Percentiles rank a stretch among this genome's conserved stretches.
Evolutionary conservation across 495 filamentous ascomycete genomes (phyloP).

Genomic region (Cercophora scortea): DNA sequence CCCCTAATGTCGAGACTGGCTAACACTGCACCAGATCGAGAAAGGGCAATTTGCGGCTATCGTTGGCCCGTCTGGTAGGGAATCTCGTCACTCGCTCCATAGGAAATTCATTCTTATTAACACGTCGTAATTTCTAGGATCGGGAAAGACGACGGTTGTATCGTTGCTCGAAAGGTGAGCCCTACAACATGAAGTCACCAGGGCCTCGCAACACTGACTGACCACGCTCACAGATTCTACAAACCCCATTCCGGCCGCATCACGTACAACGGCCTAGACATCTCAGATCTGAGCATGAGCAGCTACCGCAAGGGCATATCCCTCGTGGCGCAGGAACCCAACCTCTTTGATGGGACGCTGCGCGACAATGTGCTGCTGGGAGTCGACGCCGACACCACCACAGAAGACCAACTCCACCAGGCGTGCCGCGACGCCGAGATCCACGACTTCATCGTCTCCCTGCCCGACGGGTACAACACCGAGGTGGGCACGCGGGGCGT

Average conservation of each 20-base stretch:
- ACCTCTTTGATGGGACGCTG: conserved; percentile 53
- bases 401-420: conserved; percentile 35
- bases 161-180: conserved; percentile 50
- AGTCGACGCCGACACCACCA: conserved; percentile 27
- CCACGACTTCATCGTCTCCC: conserved; percentile 48
- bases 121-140: conserved; percentile 44
- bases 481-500: conserved; percentile 56
- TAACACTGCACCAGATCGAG: conserved; percentile 34
- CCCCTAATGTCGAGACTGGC: conserved; percentile 1
- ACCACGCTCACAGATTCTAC: conserved; percentile 41
- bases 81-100: not conserved
- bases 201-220: not conserved
- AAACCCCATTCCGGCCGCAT: conserved; percentile 40
- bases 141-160: conserved; percentile 66
- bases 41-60: conserved; percentile 62
- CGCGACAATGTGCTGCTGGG: conserved; percentile 55
- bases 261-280: conserved; percentile 39
- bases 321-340: conserved; percentile 52
- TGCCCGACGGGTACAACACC: conserved; percentile 55
- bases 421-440: conserved; percentile 50
- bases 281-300: conserved; percentile 35
- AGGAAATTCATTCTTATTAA: conserved; percentile 33
- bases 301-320: conserved; percentile 49
- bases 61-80: conserved; percentile 44
- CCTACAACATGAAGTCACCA: not conserved